phyloP scores from a whole-genome alignment of 495 filamentous ascomycete species.

The Hypoxylon intermedium region DNA sequence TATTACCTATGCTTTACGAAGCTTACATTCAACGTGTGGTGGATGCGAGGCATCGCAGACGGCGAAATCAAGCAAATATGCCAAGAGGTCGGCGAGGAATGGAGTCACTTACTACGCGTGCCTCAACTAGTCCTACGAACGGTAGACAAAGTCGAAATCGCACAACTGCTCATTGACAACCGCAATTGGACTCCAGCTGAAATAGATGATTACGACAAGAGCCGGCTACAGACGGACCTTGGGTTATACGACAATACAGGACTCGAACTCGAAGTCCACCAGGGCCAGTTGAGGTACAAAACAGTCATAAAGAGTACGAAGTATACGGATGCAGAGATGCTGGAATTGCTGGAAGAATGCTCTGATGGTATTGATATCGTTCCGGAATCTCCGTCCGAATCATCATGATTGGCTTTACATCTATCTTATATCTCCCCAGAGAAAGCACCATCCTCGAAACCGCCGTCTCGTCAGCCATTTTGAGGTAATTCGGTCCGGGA shows the following conservation, averaged over 20 bases:
- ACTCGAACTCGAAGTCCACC: constrained; percentile 23
- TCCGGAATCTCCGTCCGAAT: too few relatives aligned
- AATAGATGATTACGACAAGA: constrained; percentile 26
- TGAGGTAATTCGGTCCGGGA: too few relatives aligned
- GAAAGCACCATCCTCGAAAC: too few relatives aligned
- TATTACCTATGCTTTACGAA: constrained; percentile 55
- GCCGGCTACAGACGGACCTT: constrained; percentile 26
- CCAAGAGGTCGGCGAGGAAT: constrained; percentile 45
- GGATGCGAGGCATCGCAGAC: constrained; percentile 51
- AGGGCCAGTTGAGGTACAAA: constrained; percentile 28
- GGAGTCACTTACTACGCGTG: constrained; percentile 44
- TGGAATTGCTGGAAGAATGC: constrained; percentile 6
- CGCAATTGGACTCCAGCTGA: constrained; percentile 42
- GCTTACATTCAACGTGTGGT: constrained; percentile 50
- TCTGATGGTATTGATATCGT: not conserved
- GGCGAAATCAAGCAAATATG: constrained; percentile 50
- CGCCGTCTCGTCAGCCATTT: too few relatives aligned
- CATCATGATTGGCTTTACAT: too few relatives aligned
- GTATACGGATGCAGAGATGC: not conserved
- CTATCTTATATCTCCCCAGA: too few relatives aligned
- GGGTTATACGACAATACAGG: constrained; percentile 25
- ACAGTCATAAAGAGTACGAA: not conserved
- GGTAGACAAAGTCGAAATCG: constrained; percentile 32
- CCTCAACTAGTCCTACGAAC: constrained; percentile 42
- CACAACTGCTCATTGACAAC: constrained; percentile 47